Base-by-base conservation (phyloP, 1,139 yeast species). In the Hanseniaspora sp. region DNA sequence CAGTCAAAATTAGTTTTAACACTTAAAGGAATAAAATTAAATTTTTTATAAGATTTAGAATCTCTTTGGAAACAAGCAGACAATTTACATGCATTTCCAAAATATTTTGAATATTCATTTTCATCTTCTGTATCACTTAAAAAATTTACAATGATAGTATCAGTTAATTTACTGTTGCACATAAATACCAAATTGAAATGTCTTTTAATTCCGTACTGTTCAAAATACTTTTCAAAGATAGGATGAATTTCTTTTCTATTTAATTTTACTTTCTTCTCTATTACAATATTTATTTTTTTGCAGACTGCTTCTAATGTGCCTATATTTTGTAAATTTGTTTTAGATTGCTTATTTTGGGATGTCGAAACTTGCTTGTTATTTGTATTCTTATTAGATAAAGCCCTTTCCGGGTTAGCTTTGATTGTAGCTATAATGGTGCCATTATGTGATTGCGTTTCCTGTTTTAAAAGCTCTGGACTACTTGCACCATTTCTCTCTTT, bases 1-100 rank as follows among this genome's bases (percentile, higher is more conserved):
- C 53, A 49, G 4, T 43, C 48, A 38, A 49, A 49, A n/a, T 49
- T 49, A n/a, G 53, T 49, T 9, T 43, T 18, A 6, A 49, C 34
- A 12, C 34, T 49, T 23, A 15, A 6, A 13, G 29, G n/a, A 8
- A 37, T 15, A 1, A 49, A 23, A 30, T 43, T 49, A 18, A 43
- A 35, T 28, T 38, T 43, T 17, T 38, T 49, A 28, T 30, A 42
- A 15, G 18, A 13, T 38, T 38, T 43, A 7, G 15, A 3, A 31
- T 49, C 53, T 44, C 48, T 35, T 13, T 49, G 46, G 23, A 39
- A 49, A 34, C 35, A 30, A 4, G 18, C 38, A 8, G 44, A 28
- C 11, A 49, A 30, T 12, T 44, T 49, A 23, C 53, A 49, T 6
- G 30, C 23, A 28, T 42, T 37, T 37, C 53, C 53, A 49, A 43